Conservation (phyloP, 495 filamentous ascomycete species). For the Xylaria intraflava region DNA sequence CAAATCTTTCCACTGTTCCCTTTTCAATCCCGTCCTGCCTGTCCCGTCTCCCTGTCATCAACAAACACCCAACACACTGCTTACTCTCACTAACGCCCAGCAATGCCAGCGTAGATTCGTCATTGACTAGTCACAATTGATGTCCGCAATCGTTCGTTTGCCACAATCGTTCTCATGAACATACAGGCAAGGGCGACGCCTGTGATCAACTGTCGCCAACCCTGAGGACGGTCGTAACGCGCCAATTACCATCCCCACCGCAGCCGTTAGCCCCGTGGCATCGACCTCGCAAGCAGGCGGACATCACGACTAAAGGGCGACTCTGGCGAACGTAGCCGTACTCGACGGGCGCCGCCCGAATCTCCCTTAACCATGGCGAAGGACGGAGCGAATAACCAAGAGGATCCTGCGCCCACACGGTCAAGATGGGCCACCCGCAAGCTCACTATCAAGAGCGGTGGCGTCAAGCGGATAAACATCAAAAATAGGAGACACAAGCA, state of each 20-base stretch:
- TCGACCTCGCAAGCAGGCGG: not conserved
- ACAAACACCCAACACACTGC: slow-evolving; percentile 22
- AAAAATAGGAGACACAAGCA: slow-evolving; percentile 68
- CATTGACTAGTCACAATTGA: not conserved
- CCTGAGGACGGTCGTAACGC: not conserved
- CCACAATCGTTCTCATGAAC: slow-evolving; percentile 2
- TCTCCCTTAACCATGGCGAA: slow-evolving; percentile 38
- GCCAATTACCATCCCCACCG: not conserved
- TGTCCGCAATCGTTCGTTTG: not conserved
- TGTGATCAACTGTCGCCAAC: not conserved
- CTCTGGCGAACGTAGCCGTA: slow-evolving; percentile 39
- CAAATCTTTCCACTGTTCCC: slow-evolving; percentile 31
- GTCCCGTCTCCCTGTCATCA: slow-evolving; percentile 22
- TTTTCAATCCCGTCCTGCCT: slow-evolving; percentile 17
- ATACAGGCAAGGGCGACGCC: not conserved
- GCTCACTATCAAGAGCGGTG: slow-evolving; percentile 61
- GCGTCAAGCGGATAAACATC: slow-evolving; percentile 77
- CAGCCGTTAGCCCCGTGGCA: not conserved
- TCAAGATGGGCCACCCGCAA: slow-evolving; percentile 94
- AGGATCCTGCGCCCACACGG: slow-evolving; percentile 49
- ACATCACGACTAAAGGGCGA: not conserved
- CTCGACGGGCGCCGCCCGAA: slow-evolving; percentile 47
- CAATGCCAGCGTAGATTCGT: not conserved
- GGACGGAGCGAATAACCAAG: slow-evolving; percentile 30
- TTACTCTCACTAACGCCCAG: slow-evolving; percentile 3